phyloP scores from a whole-genome alignment of 129 eudicot genomes.

The Artemisia argyi region DNA sequence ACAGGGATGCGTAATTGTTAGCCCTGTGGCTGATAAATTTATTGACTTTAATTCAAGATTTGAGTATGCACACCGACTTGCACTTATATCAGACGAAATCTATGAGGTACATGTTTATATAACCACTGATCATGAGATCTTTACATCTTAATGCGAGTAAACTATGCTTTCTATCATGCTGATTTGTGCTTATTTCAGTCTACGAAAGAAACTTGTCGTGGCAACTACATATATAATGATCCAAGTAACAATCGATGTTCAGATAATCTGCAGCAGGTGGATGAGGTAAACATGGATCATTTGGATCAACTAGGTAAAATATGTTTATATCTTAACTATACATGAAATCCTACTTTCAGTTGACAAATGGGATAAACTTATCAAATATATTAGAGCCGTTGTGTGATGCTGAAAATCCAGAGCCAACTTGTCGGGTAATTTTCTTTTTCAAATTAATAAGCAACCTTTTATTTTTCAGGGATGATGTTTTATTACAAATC shows the following conservation, averaged over 20 bases:
- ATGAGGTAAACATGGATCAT: not conserved
- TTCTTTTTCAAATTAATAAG: not conserved
- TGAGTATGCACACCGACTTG: not conserved
- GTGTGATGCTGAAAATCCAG: not conserved
- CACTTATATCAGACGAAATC: not conserved
- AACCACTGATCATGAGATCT: not conserved
- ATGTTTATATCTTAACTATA: not conserved
- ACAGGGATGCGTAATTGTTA: not conserved
- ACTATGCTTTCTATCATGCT: not conserved
- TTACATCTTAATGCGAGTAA: not conserved
- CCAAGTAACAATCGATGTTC: not conserved
- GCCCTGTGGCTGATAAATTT: slow-evolving; percentile 2
- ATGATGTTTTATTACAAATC: not conserved
- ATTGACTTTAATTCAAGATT: slow-evolving; percentile 1
- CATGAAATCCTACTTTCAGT: not conserved
- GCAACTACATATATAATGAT: not conserved
- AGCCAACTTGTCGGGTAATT: not conserved
- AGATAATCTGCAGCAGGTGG: not conserved
- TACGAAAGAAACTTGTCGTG: not conserved
- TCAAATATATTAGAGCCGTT: not conserved
- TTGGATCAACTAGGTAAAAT: not conserved
- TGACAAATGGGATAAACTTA: not conserved
- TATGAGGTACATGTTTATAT: not conserved
- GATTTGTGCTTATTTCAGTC: not conserved
- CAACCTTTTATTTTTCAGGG: no score